These are phyloP conservation scores for Curvularia sp. DNA, from an alignment of 2,329 filamentous ascomycete species.

Conservation along the genomic window DNA sequence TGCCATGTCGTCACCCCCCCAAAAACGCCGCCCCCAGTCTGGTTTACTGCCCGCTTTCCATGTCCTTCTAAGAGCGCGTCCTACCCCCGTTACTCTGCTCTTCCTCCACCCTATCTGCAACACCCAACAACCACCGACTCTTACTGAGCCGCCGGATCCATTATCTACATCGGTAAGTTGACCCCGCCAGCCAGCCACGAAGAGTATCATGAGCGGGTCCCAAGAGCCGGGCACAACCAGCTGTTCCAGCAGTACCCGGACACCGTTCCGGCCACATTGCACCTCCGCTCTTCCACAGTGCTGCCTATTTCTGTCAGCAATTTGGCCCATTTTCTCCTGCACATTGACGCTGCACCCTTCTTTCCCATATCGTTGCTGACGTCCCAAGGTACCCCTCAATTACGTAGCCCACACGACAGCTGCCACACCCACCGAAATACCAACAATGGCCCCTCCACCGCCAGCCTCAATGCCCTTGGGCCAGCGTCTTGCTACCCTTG, in stretches of 20 bases:
- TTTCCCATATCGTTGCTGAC: conserved; percentile 36
- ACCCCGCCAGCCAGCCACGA: conserved; percentile 32
- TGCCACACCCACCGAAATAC: conserved; percentile 29
- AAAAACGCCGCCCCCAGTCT: conserved; percentile 39
- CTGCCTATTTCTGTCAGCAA: conserved; percentile 13
- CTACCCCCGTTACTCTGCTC: conserved; percentile 14
- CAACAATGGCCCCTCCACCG: conserved; percentile 75
- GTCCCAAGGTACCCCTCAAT: conserved; percentile 22
- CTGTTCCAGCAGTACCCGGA: conserved; percentile 31
- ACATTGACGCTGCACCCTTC: conserved; percentile 23
- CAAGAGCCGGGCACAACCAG: conserved; percentile 27
- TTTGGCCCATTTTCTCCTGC: conserved; percentile 16
- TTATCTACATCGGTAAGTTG: conserved; percentile 39
- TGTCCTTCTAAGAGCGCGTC: conserved; percentile 5
- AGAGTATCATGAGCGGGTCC: conserved; percentile 42
- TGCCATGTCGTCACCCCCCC: conserved; percentile 49
- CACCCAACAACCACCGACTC: background rate
- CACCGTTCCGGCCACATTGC: conserved; percentile 49
- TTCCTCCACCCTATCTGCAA: conserved; percentile 1
- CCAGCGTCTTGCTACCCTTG: conserved; percentile 78
- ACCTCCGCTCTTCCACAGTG: conserved; percentile 27
- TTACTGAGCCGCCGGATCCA: conserved; percentile 17
- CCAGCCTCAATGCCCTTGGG: conserved; percentile 71
- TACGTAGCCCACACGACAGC: conserved; percentile 38
- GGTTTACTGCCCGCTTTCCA: conserved; percentile 40